phyloP scores from a whole-genome alignment of 1,284 basidiomycete species.

The Inonotus obliquus region DNA sequence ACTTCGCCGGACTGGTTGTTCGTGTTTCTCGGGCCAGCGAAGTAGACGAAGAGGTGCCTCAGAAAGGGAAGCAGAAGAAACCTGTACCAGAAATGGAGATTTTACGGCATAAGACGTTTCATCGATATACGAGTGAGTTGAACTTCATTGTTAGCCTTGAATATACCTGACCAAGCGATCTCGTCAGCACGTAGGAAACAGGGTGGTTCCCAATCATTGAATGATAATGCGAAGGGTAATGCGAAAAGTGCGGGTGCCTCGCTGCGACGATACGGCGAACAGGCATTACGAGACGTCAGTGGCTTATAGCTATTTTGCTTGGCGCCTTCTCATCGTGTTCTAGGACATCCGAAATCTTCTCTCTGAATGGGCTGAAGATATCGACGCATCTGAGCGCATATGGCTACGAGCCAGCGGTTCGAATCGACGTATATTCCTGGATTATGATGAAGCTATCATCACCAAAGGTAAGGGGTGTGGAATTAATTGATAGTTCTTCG shows the following conservation, averaged over 20 bases:
- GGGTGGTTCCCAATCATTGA: conserved; percentile 90
- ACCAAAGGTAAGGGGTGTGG: conserved; percentile 38
- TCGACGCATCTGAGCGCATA: conserved; percentile 77
- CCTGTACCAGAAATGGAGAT: conserved; percentile 72
- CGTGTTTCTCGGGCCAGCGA: conserved; percentile 55
- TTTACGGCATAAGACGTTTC: conserved; percentile 92
- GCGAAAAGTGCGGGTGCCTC: conserved; percentile 95
- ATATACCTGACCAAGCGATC: conserved; percentile 2
- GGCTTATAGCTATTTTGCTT: conserved; percentile 1
- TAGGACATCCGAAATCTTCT: conserved; percentile 85
- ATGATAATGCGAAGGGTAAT: conserved; percentile 90
- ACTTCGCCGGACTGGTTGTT: conserved; percentile 92
- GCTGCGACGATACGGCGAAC: conserved; percentile 93
- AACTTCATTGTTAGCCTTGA: background rate
- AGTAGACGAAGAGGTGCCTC: conserved; percentile 35
- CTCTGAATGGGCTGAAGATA: conserved; percentile 80
- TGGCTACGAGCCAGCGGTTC: conserved; percentile 86
- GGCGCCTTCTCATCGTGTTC: conserved; percentile 8
- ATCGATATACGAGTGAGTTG: conserved; percentile 92
- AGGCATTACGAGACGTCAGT: conserved; percentile 82
- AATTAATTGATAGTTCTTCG: background rate
- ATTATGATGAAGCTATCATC: conserved; percentile 71
- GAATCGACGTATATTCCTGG: conserved; percentile 84
- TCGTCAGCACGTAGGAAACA: conserved; percentile 87
- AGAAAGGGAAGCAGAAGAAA: conserved; percentile 55